Percentiles rank a stretch among this genome's conserved stretches.
Conservation (phyloP, 768 basidiomycete species). For the Stropharia rugosoannulata region DNA sequence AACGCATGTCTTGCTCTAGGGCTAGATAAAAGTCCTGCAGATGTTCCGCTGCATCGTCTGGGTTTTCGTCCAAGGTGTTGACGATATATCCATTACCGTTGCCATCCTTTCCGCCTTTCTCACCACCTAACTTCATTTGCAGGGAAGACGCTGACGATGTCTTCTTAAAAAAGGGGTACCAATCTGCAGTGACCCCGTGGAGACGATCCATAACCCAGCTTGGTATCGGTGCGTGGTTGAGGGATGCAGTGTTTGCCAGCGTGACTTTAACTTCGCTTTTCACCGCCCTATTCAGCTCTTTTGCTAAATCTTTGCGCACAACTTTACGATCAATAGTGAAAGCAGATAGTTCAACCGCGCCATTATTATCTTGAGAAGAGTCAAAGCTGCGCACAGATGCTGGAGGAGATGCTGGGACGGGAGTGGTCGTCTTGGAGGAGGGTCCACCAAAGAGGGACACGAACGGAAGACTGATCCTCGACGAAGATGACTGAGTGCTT, state of each 20-base stretch:
- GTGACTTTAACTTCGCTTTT: conserved; percentile 54
- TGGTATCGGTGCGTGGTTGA: conserved; percentile 23
- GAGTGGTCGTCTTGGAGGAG: conserved; percentile 23
- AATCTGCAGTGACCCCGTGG: conserved; percentile 48
- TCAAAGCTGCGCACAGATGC: conserved; percentile 32
- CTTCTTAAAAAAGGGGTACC: conserved; percentile 53
- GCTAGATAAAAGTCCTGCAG: conserved; percentile 71
- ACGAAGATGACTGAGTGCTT: conserved; percentile 20
- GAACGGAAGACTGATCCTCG: conserved; percentile 71
- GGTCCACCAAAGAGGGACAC: conserved; percentile 67
- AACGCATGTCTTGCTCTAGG: conserved; percentile 64
- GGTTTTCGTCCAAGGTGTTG: conserved; percentile 42
- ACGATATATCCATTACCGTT: conserved; percentile 35
- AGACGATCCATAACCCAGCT: conserved; percentile 65
- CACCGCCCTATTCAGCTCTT: conserved; percentile 50
- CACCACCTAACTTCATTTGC: conserved; percentile 15
- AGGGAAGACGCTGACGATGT: conserved; percentile 5
- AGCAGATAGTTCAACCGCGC: conserved; percentile 54
- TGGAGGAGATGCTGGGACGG: conserved; percentile 28
- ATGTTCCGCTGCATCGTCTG: conserved; percentile 50
- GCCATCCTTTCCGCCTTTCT: conserved; percentile 23
- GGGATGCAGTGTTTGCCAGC: conserved; percentile 36
- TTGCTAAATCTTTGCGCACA: conserved; percentile 50
- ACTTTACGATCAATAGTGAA: conserved; percentile 57
- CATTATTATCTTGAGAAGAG: conserved; percentile 28